Evolutionary conservation across 73 alveolate genomes (phyloP).

Genomic region (Effrenium voratum): DNA sequence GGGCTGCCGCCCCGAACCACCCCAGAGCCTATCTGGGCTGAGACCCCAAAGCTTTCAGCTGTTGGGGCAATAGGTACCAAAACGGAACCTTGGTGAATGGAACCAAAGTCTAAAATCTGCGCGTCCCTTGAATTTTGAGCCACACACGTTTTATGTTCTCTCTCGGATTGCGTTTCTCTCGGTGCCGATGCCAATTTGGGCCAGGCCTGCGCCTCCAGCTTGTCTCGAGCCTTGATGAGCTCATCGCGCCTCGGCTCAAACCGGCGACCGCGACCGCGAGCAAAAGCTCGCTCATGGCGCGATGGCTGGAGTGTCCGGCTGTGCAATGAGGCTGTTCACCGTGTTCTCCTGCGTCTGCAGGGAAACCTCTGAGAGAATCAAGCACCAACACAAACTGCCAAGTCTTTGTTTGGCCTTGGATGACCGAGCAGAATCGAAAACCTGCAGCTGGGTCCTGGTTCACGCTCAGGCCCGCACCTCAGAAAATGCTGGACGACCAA

Average conservation of each 20-base stretch:
- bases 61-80: too few relatives aligned
- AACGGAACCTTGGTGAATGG: too few relatives aligned
- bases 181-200: not conserved
- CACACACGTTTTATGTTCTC: too few relatives aligned
- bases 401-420: not conserved
- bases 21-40: too few relatives aligned
- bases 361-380: not conserved
- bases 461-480: constrained; percentile 95
- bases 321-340: constrained; percentile 96
- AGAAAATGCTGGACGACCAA: not conserved
- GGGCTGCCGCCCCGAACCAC: too few relatives aligned
- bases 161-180: too few relatives aligned
- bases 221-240: constrained; percentile 87
- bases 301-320: constrained; percentile 44
- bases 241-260: constrained; percentile 37
- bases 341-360: constrained; percentile 93
- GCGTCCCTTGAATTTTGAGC: too few relatives aligned
- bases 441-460: constrained; percentile 83
- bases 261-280: not conserved
- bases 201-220: constrained; percentile 70
- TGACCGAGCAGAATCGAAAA: not conserved
- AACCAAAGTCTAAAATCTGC: too few relatives aligned
- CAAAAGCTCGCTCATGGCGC: not conserved
- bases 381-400: not conserved
- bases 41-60: too few relatives aligned